A percentile compares a stretch with the other conserved stretches of the same genome.
Conservation (phyloP, 345 rosid genomes). For the Stellera chamaejasme region DNA sequence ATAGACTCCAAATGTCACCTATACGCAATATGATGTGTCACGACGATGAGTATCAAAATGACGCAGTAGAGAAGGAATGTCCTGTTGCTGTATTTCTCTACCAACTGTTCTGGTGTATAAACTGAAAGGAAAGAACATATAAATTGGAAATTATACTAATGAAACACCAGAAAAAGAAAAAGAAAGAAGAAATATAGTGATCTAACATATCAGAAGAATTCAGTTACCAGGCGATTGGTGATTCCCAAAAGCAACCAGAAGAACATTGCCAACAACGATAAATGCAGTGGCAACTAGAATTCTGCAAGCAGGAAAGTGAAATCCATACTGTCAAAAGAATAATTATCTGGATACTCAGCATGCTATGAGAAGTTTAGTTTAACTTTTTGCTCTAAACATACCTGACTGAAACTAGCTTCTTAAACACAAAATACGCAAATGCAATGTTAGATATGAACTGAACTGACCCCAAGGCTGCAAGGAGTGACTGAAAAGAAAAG, state of each 20-base stretch:
- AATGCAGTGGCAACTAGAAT: constrained; percentile 88
- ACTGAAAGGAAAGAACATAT: constrained; percentile 36
- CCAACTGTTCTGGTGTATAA: constrained; percentile 92
- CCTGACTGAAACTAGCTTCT: constrained; percentile 92
- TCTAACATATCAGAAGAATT: background rate
- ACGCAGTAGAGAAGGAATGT: constrained; percentile 82
- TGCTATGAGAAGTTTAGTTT: constrained; percentile 13
- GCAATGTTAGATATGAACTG: constrained; percentile 97
- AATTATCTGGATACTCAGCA: background rate
- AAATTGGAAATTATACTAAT: too few relatives aligned
- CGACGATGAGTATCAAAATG: constrained; percentile 60
- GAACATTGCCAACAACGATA: constrained; percentile 89
- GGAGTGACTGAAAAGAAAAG: constrained; percentile 67
- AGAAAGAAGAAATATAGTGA: too few relatives aligned
- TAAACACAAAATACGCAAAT: constrained; percentile 81
- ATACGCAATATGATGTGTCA: constrained; percentile 61
- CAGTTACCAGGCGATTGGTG: constrained; percentile 95
- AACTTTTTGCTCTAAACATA: constrained; percentile 38
- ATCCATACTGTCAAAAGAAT: constrained; percentile 7
- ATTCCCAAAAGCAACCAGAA: constrained; percentile 95
- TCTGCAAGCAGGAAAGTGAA: constrained; percentile 30
- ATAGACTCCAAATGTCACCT: constrained; percentile 33
- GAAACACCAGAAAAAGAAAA: too few relatives aligned
- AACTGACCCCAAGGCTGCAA: constrained; percentile 96
- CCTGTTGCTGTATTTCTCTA: constrained; percentile 83